A percentile compares a stretch with the other conserved stretches of the same genome.
phyloP scores from a whole-genome alignment of 441 rosid genomes.

The Pelargonium australe region DNA sequence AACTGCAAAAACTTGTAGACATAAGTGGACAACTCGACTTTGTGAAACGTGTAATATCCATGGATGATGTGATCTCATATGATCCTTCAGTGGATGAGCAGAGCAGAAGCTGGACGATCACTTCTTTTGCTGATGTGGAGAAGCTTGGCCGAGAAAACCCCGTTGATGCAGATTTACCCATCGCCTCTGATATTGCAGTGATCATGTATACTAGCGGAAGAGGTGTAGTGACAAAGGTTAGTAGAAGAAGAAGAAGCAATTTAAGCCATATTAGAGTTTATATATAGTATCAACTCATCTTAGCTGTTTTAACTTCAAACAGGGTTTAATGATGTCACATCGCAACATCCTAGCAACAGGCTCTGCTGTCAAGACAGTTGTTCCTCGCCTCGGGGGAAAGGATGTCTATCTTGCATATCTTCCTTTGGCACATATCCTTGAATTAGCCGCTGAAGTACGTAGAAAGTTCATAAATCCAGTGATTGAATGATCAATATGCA shows the following conservation, averaged over 20 bases:
- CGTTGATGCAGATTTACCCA: conserved; percentile 61
- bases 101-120: conserved; percentile 52
- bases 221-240: conserved; percentile 91
- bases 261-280: conserved; percentile 9
- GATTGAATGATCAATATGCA: background rate
- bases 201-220: conserved; percentile 99
- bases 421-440: conserved; percentile 95
- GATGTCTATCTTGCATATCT: conserved; percentile 87
- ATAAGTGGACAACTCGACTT: conserved; percentile 83
- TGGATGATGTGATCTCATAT: conserved; percentile 74
- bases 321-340: conserved; percentile 99
- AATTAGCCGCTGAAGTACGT: conserved; percentile 88
- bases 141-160: conserved; percentile 70
- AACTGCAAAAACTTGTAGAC: conserved; percentile 70
- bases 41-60: conserved; percentile 71
- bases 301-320: conserved; percentile 22
- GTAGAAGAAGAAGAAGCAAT: conserved; percentile 17
- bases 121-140: conserved; percentile 56
- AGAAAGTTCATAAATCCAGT: background rate
- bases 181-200: conserved; percentile 73
- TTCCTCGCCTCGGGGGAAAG: conserved; percentile 73
- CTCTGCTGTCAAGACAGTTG: conserved; percentile 87
- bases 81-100: conserved; percentile 33
- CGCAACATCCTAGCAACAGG: conserved; percentile 85
- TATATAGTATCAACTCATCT: conserved; percentile 11